Percentiles rank a stretch among this genome's conserved stretches.
Conservation (phyloP, 768 basidiomycete genomes). For the Mycena albidolilacea region DNA sequence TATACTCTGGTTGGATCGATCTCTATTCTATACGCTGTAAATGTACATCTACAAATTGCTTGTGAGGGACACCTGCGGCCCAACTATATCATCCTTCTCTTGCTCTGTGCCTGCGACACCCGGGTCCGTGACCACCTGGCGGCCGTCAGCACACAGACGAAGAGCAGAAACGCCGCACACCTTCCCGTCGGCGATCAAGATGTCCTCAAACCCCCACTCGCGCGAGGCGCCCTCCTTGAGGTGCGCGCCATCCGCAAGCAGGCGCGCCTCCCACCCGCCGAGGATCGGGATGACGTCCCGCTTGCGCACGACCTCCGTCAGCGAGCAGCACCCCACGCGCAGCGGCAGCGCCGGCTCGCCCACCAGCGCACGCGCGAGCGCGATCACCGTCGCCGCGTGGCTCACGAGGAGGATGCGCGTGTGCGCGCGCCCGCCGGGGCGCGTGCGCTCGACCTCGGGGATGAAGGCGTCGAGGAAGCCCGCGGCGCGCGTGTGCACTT, state of each 20-base stretch:
- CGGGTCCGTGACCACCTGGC: slow-evolving; percentile 77
- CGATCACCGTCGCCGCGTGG: slow-evolving; percentile 84
- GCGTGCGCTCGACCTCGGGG: slow-evolving; percentile 62
- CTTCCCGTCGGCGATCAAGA: slow-evolving; percentile 72
- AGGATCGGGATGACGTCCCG: slow-evolving; percentile 45
- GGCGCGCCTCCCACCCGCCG: slow-evolving; percentile 63
- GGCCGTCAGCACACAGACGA: slow-evolving; percentile 1
- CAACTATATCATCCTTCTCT: slow-evolving; percentile 70
- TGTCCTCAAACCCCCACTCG: slow-evolving; percentile 89
- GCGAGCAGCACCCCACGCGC: slow-evolving; percentile 82
- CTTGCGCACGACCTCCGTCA: slow-evolving; percentile 68
- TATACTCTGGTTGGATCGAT: slow-evolving; percentile 5
- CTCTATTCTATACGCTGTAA: slow-evolving; percentile 17
- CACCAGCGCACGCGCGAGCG: slow-evolving; percentile 71
- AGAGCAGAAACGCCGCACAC: slow-evolving; percentile 52
- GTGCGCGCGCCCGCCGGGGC: slow-evolving; percentile 53
- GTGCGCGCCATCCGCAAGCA: slow-evolving; percentile 71
- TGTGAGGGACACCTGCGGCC: slow-evolving; percentile 59
- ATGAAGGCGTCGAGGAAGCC: slow-evolving; percentile 68
- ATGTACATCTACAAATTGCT: slow-evolving; percentile 50
- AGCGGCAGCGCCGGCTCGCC: slow-evolving; percentile 67
- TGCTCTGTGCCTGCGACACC: slow-evolving; percentile 79
- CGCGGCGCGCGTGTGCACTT: slow-evolving; percentile 72
- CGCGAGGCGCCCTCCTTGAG: slow-evolving; percentile 71
- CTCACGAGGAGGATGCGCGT: slow-evolving; percentile 73